These are phyloP conservation scores for Penicillium diatomitis DNA, from an alignment of 495 filamentous ascomycete species.

Conservation along the genomic window DNA sequence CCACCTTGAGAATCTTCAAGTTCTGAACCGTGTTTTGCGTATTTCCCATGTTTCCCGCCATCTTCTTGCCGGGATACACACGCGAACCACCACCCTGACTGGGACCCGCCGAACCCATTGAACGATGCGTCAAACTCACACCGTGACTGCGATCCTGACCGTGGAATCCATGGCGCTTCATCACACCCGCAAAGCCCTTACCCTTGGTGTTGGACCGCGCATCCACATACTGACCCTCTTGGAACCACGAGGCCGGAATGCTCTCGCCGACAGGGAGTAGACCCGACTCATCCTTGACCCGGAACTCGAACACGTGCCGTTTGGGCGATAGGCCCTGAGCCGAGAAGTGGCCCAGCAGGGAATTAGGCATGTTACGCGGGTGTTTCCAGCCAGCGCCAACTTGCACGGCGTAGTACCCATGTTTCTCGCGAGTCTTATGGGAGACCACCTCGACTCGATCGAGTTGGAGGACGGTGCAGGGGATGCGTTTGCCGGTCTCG, in stretches of 20 bases:
- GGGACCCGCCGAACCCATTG: slow-evolving; percentile 78
- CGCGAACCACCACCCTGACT: slow-evolving; percentile 86
- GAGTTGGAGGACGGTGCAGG: slow-evolving; percentile 90
- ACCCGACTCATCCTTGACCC: slow-evolving; percentile 61
- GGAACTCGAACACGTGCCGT: slow-evolving; percentile 73
- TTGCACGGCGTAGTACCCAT: slow-evolving; percentile 92
- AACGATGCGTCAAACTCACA: slow-evolving; percentile 83
- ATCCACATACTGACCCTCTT: slow-evolving; percentile 85
- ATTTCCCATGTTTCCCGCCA: slow-evolving; percentile 92
- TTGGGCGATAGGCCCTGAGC: slow-evolving; percentile 72
- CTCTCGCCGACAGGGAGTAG: slow-evolving; percentile 61
- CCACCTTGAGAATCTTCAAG: slow-evolving; percentile 77
- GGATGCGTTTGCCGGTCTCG: slow-evolving; percentile 61
- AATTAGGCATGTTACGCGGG: slow-evolving; percentile 63
- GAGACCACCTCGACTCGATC: slow-evolving; percentile 83
- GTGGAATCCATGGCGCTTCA: slow-evolving; percentile 84
- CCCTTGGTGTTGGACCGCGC: slow-evolving; percentile 67
- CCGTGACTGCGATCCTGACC: slow-evolving; percentile 92
- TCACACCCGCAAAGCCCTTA: slow-evolving; percentile 90
- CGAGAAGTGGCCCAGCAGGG: slow-evolving; percentile 79
- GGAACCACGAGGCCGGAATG: slow-evolving; percentile 78
- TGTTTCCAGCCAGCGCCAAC: slow-evolving; percentile 73
- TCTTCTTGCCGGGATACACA: slow-evolving; percentile 91
- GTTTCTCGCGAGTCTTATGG: slow-evolving; percentile 66
- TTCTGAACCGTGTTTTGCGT: slow-evolving; percentile 82